Evolutionary conservation across 2,329 filamentous ascomycete species (phyloP), one percentile per base, ranked within the genome.

Genomic region (Claviceps citrina): DNA sequence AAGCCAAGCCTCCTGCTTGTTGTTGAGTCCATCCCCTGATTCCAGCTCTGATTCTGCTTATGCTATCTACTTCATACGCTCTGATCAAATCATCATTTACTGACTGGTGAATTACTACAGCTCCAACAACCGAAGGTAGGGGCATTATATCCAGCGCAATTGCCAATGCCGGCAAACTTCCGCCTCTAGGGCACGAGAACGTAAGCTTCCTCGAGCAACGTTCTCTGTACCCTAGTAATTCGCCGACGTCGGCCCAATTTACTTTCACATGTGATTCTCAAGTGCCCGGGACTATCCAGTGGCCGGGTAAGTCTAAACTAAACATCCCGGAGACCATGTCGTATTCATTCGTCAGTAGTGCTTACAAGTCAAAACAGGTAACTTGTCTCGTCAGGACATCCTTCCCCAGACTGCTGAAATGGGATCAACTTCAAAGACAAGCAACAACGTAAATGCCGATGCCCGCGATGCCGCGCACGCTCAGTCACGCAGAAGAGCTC

Each of bases 251-350:
- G 42, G 81, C 83, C 0, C 85, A 95, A 51, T 98, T 98, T 57
- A 98, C 91, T 8, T 98, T 98, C 55, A 93, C 85, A 10, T 95
- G 86, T 60, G 84, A 93, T 52, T 89, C 87, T 1, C 85, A 91
- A 55, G 84, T 86, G 28, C 79, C 84, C 1, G 84, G 81, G 43
- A 77, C 81, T 41, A 73, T 85, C 56, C 76, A 78, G 38, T 84
- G 82, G 78, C 82, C 83, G 32, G 76, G 78, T 53, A 60, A 62
- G 45, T 50, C 25, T 13, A n/a, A n/a, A 10, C 20, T 20, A 4
- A 16, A 15, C 15, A 25, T 13, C 7, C 3, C 6, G 16, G 12
- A 35, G 9, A 13, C 26, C 18, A 22, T 6, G 34, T 4, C 22
- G 12, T n/a, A 7, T 28, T 26, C 9, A 5, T 16, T 26, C 10